These are phyloP conservation scores for Ceratobasidium papillatum DNA, from an alignment of 1,284 basidiomycete genomes.

Conservation along the genomic window DNA sequence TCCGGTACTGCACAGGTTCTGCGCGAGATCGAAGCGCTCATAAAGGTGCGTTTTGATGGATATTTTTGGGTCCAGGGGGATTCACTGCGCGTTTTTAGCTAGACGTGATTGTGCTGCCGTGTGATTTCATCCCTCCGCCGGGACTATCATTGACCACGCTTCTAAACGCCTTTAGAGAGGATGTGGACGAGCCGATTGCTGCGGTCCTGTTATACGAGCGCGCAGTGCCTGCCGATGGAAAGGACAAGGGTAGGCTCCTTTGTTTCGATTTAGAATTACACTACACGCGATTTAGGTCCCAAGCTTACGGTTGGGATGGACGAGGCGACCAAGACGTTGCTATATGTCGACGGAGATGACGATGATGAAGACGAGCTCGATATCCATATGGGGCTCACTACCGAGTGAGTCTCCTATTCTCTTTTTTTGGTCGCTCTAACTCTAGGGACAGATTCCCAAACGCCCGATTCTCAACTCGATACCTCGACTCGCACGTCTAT, in stretches of 20 bases:
- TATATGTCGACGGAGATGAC: conserved; percentile 76
- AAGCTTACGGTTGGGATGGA: conserved; percentile 54
- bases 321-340: conserved; percentile 64
- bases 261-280: not conserved
- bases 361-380: conserved; percentile 74
- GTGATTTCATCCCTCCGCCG: conserved; percentile 85
- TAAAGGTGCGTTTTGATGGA: conserved; percentile 55
- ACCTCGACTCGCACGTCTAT: conserved; percentile 91
- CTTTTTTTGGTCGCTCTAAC: not conserved
- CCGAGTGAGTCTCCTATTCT: conserved; percentile 56
- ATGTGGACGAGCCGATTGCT: conserved; percentile 73
- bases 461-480: conserved; percentile 70
- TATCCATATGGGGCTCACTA: conserved; percentile 75
- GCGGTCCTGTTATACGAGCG: conserved; percentile 82
- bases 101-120: conserved; percentile 91
- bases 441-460: conserved; percentile 69
- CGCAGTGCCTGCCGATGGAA: conserved; percentile 56
- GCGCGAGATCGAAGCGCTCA: conserved; percentile 71
- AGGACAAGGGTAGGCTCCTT: conserved; percentile 52
- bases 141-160: conserved; percentile 73
- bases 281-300: conserved; percentile 47
- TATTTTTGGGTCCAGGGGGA: not conserved
- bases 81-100: conserved; percentile 51
- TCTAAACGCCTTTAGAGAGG: conserved; percentile 82
- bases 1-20: conserved; percentile 76